Conservation (phyloP, 768 basidiomycete genomes). For the Infundibulicybe gibba region DNA sequence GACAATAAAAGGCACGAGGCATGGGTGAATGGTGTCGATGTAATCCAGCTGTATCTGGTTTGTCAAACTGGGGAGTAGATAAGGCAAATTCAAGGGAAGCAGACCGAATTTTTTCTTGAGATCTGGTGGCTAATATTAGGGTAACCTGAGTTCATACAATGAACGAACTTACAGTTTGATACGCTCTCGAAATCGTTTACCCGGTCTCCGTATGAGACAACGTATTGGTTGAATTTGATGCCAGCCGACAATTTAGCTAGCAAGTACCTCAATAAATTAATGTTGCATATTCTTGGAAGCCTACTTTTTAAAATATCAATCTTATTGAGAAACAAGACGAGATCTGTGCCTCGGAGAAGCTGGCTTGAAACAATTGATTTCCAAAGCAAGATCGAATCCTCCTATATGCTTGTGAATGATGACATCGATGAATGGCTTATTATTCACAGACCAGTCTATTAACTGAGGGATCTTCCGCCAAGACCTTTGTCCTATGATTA, state of each 20-base stretch:
- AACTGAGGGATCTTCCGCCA: slow-evolving; percentile 58
- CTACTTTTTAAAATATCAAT: slow-evolving; percentile 53
- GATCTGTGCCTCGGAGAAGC: slow-evolving; percentile 56
- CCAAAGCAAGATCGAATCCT: slow-evolving; percentile 72
- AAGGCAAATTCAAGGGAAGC: slow-evolving; percentile 7
- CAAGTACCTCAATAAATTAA: slow-evolving; percentile 10
- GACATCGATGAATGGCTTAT: neutral
- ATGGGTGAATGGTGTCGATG: slow-evolving; percentile 56
- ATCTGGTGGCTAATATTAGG: slow-evolving; percentile 39
- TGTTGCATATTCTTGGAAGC: neutral
- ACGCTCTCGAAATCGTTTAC: slow-evolving; percentile 64
- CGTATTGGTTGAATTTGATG: slow-evolving; percentile 54
- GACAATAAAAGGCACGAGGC: slow-evolving; percentile 60
- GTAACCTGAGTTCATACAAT: neutral
- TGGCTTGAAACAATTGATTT: slow-evolving; percentile 60
- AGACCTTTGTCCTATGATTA: slow-evolving; percentile 21
- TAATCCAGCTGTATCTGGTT: slow-evolving; percentile 32
- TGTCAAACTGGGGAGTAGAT: no score
- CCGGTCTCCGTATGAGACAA: slow-evolving; percentile 60
- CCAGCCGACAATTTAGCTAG: slow-evolving; percentile 61
- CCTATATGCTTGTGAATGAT: slow-evolving; percentile 16
- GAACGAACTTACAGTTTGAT: slow-evolving; percentile 57
- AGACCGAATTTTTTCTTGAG: slow-evolving; percentile 67
- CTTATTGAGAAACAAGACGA: slow-evolving; percentile 78
- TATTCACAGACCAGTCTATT: slow-evolving; percentile 53